Conservation (phyloP, 352 stramenopile genomes). For the Phytopythium delawarense region DNA sequence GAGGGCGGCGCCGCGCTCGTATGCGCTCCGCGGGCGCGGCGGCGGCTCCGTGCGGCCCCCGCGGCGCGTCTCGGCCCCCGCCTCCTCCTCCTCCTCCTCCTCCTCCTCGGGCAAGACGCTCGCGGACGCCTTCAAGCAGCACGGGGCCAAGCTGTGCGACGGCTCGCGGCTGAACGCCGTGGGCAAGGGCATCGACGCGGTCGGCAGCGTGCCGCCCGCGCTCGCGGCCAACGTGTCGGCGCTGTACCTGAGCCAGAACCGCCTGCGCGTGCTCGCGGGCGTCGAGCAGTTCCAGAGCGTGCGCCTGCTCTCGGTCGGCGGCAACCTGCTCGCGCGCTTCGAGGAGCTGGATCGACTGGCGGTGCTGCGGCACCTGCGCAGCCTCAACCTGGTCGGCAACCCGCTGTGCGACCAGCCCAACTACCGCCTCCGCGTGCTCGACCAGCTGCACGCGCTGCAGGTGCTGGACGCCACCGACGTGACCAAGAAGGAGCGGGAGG, state of each 20-base stretch:
- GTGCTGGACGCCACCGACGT: slow-evolving; percentile 65
- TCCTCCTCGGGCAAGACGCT: slow-evolving; percentile 30
- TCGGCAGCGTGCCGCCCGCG: slow-evolving; percentile 44
- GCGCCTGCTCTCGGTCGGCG: slow-evolving; percentile 57
- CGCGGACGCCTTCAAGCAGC: slow-evolving; percentile 62
- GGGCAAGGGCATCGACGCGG: slow-evolving; percentile 40
- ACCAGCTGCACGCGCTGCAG: slow-evolving; percentile 36
- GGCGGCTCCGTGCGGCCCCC: not conserved
- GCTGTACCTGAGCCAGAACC: slow-evolving; percentile 83
- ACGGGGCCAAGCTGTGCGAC: slow-evolving; percentile 64
- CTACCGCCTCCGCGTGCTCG: slow-evolving; percentile 59
- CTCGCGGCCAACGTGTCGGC: slow-evolving; percentile 43
- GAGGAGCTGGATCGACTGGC: slow-evolving; percentile 33
- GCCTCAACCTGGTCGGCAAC: slow-evolving; percentile 72
- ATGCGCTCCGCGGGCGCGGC: not conserved
- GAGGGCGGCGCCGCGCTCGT: slow-evolving; percentile 1
- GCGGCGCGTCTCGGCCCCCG: not conserved
- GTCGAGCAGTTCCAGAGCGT: slow-evolving; percentile 61
- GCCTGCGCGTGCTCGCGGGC: slow-evolving; percentile 39
- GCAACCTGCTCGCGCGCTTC: slow-evolving; percentile 49
- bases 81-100: not conserved
- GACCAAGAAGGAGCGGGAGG: slow-evolving; percentile 46
- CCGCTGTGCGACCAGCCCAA: slow-evolving; percentile 69
- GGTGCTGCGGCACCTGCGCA: slow-evolving; percentile 37
- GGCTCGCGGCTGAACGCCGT: slow-evolving; percentile 74